Evolutionary conservation across 2,329 filamentous ascomycete species (phyloP).

Genomic region (Colletotrichum destructivum): DNA sequence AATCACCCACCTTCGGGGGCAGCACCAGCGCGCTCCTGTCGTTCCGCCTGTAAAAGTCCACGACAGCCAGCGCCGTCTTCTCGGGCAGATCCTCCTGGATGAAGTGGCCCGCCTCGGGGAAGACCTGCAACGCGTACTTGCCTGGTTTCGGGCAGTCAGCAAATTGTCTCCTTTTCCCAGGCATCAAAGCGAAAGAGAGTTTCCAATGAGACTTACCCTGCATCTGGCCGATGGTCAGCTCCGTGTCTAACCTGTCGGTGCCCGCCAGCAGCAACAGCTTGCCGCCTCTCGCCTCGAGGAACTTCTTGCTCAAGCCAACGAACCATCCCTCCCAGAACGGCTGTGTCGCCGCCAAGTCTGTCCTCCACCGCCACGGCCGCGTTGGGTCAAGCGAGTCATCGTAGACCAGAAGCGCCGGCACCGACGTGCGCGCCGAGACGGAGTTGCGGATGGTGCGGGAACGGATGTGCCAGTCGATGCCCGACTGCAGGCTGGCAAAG

Average conservation of each 20-base stretch:
- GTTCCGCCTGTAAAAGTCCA: conserved; percentile 93
- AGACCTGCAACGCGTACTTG: conserved; percentile 95
- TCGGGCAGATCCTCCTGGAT: conserved; percentile 95
- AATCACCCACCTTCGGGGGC: conserved; percentile 90
- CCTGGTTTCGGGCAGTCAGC: conserved; percentile 60
- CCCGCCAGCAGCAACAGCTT: conserved; percentile 90
- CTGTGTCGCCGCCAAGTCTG: conserved; percentile 86
- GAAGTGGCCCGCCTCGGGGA: conserved; percentile 96
- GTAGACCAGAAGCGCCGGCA: conserved; percentile 81
- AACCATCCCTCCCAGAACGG: conserved; percentile 98
- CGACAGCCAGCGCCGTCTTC: conserved; percentile 87
- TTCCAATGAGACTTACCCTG: conserved; percentile 73
- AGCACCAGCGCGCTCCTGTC: conserved; percentile 88
- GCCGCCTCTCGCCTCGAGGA: conserved; percentile 84
- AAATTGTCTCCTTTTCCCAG: neutral
- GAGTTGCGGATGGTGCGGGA: conserved; percentile 89
- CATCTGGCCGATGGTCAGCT: conserved; percentile 97
- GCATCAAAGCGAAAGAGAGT: neutral
- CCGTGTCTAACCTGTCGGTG: conserved; percentile 91
- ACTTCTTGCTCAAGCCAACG: conserved; percentile 87
- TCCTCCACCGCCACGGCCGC: conserved; percentile 85
- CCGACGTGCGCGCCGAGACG: conserved; percentile 87
- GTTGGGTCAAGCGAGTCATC: conserved; percentile 53
- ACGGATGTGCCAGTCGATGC: conserved; percentile 94
- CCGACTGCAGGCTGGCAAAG: conserved; percentile 83